Percentiles rank a stretch among this genome's conserved stretches.
Conservation (phyloP, 768 basidiomycete species). For the Punctularia strigosozonata region DNA sequence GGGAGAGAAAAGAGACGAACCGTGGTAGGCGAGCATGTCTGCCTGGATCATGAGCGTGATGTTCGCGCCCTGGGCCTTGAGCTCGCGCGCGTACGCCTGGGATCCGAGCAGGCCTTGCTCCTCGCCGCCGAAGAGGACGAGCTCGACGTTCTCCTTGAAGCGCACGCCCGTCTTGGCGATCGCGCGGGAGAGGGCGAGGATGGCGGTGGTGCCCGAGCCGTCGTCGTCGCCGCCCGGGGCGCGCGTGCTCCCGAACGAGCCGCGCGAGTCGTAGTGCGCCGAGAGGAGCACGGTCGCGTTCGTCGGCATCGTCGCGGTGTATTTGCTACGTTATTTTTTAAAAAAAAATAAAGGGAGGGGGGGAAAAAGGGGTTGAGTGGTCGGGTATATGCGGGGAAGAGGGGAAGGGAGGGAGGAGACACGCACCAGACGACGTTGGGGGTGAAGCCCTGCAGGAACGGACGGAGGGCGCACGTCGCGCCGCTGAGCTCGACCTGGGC, state of each 20-base stretch:
- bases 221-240: conserved; percentile 61
- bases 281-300: conserved; percentile 62
- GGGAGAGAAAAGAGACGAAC: no score
- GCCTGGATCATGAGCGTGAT: conserved; percentile 81
- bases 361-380: not conserved
- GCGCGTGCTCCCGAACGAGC: conserved; percentile 68
- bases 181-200: conserved; percentile 72
- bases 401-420: not conserved
- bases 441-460: conserved; percentile 63
- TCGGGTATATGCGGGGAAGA: not conserved
- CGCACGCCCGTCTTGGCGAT: conserved; percentile 54
- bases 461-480: conserved; percentile 54
- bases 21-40: conserved; percentile 86
- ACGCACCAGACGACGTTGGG: conserved; percentile 81
- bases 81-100: conserved; percentile 60
- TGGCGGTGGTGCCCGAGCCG: conserved; percentile 50
- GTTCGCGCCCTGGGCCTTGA: conserved; percentile 48
- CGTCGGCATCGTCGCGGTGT: conserved; percentile 39
- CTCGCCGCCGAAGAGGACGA: conserved; percentile 82
- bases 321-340: conserved; percentile 32
- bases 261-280: conserved; percentile 87
- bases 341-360: not conserved
- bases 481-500: conserved; percentile 61
- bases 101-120: conserved; percentile 84
- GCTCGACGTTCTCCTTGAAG: conserved; percentile 69